These are phyloP conservation scores for Mortierella sp. DNA, from an alignment of 371 early-diverging fungal species.

Conservation along the genomic window DNA sequence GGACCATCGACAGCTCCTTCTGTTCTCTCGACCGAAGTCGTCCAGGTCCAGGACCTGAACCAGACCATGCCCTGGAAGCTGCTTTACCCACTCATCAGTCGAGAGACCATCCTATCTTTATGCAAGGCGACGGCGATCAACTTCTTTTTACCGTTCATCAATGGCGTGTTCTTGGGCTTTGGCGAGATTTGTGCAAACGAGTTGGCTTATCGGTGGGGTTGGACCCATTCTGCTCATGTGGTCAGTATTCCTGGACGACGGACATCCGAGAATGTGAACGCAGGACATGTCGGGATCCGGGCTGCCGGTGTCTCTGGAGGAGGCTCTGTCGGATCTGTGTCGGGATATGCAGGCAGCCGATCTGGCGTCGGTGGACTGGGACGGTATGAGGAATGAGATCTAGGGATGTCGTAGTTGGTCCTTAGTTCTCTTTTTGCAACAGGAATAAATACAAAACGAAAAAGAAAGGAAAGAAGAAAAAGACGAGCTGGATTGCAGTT, in stretches of 20 bases:
- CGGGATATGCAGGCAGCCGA: conserved; percentile 38
- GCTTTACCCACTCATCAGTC: conserved; percentile 39
- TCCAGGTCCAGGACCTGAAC: conserved; percentile 48
- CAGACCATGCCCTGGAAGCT: conserved; percentile 56
- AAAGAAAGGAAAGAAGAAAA: too few relatives aligned
- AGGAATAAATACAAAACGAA: too few relatives aligned
- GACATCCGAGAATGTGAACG: conserved; percentile 1
- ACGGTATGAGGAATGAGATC: conserved; percentile 26
- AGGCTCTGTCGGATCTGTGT: conserved; percentile 17
- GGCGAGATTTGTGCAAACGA: conserved; percentile 89
- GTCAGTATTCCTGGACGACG: conserved; percentile 48
- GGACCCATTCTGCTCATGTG: conserved; percentile 58
- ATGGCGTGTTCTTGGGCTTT: conserved; percentile 85
- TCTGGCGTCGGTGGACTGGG: conserved; percentile 50
- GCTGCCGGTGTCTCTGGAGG: conserved; percentile 25
- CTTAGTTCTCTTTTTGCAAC: too few relatives aligned
- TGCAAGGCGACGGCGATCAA: conserved; percentile 64
- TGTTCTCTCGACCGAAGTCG: conserved; percentile 24
- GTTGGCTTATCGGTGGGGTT: conserved; percentile 79
- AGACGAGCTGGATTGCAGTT: too few relatives aligned
- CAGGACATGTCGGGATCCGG: conserved; percentile 27
- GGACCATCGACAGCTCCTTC: too few relatives aligned
- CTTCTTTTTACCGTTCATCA: conserved; percentile 78
- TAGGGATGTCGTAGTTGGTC: not conserved
- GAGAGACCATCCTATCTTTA: conserved; percentile 37